Conservation (phyloP, 345 rosid genomes). For the Leavenworthia alabamica region DNA sequence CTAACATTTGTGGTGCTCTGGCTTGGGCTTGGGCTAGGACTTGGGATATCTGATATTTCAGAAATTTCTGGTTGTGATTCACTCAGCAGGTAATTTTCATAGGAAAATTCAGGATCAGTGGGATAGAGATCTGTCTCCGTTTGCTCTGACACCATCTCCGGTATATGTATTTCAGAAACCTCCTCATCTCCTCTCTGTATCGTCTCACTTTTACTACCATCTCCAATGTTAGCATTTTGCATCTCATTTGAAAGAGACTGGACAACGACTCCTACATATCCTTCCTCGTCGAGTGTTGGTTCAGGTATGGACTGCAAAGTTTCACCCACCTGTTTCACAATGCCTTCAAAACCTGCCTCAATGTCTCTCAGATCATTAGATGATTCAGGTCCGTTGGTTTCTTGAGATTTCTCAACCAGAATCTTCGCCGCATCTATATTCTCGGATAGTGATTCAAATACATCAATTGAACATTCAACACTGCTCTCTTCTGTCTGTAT, state of each 20-base stretch:
- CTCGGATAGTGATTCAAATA: conserved; percentile 46
- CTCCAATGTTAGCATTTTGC: conserved; percentile 42
- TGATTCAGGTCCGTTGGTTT: conserved; percentile 21
- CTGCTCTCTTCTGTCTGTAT: conserved; percentile 38
- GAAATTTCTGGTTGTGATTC: conserved; percentile 27
- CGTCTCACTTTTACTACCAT: conserved; percentile 23
- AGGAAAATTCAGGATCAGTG: conserved; percentile 35
- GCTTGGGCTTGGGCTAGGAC: conserved; percentile 24
- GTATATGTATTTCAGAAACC: conserved; percentile 3
- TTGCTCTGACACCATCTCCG: conserved; percentile 11
- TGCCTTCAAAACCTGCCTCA: conserved; percentile 38
- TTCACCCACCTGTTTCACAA: conserved; percentile 48
- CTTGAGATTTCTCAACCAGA: conserved; percentile 33
- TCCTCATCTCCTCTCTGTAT: conserved; percentile 13
- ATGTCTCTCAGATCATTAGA: conserved; percentile 38
- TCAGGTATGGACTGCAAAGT: conserved; percentile 62
- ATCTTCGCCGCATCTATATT: conserved; percentile 42
- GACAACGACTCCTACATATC: conserved; percentile 51
- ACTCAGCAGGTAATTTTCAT: conserved; percentile 27
- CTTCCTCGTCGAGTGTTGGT: conserved; percentile 42
- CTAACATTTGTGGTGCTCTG: conserved; percentile 23
- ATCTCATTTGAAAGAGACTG: conserved; percentile 62
- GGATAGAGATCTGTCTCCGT: conserved; percentile 67
- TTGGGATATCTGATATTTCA: conserved; percentile 27
- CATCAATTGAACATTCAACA: conserved; percentile 38